Base-by-base conservation (phyloP, 495 filamentous ascomycete genomes). In the Trichoderma gamsii region DNA sequence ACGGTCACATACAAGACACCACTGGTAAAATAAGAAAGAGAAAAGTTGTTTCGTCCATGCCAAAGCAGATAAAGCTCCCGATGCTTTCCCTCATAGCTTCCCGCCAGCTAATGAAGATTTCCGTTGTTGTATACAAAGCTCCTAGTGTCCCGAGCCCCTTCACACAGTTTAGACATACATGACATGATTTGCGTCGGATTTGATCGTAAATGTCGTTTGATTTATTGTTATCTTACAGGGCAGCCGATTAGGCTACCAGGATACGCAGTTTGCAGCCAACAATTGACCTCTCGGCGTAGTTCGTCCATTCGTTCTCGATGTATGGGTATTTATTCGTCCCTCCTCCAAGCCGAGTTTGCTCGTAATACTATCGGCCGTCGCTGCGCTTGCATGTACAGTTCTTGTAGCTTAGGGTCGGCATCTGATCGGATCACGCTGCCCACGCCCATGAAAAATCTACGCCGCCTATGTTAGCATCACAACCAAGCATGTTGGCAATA, bases 391-490 rank as follows among this genome's bases (percentile, higher is more conserved):
- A 82, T 77, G 73, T 87, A 91, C 8, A 86, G 85, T 75, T 90
- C 86, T 43, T 82, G 81, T 8, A 84, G 76, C 46, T 86, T 82
- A 7, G 87, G 85, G 0, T 88, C 89, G 65, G 80, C 77, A 72
- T 97, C 93, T 21, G 92, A 90, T 75, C 95, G 89, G 73, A 99
- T 97, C 23, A 94, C 92, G 71, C 91, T 96, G 70, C 95, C 95
- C 73, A 99, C 97, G 46, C 90, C 93, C 95, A 99, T 99, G 85
- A 99, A 99, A 79, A 97, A 97, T 25, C 95, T 99, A 66, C 69
- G 71, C 32, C 43, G 16, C 16, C 11, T 65, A 0, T 43, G 63
- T 66, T n/a, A 46, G 41, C 44, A 35, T 29, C 6, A 69, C 21
- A 32, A n/a, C 8, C 15, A 46, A 32, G 66, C 68, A 29, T 56